Conservation (phyloP, 768 basidiomycete genomes). For the Clavaria fumosa region DNA sequence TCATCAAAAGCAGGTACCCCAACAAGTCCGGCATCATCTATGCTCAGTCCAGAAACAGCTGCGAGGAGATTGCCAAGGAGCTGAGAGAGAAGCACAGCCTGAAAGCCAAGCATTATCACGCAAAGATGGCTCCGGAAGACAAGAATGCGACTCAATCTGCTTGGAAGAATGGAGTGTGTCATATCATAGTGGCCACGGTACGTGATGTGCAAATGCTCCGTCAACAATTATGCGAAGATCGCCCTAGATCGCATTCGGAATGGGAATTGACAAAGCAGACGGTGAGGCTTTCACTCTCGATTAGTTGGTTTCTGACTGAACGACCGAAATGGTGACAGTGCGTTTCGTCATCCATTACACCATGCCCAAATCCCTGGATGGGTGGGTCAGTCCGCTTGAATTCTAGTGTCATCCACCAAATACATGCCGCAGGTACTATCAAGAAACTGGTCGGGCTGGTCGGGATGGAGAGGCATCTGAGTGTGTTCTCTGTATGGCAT, state of each 20-base stretch:
- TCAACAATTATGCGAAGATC: slow-evolving; percentile 2
- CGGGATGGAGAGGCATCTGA: slow-evolving; percentile 74
- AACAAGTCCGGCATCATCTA: slow-evolving; percentile 75
- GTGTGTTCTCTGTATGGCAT: slow-evolving; percentile 71
- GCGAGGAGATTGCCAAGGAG: slow-evolving; percentile 65
- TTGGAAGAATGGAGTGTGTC: slow-evolving; percentile 60
- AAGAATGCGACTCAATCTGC: slow-evolving; percentile 44
- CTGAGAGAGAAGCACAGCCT: slow-evolving; percentile 41
- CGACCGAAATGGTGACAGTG: slow-evolving; percentile 23
- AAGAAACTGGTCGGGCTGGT: slow-evolving; percentile 95
- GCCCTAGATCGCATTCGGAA: slow-evolving; percentile 81
- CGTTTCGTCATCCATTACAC: slow-evolving; percentile 86
- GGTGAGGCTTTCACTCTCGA: no score
- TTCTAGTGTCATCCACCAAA: background rate
- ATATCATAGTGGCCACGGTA: slow-evolving; percentile 90
- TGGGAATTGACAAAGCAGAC: slow-evolving; percentile 86
- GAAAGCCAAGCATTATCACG: slow-evolving; percentile 73
- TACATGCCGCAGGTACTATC: slow-evolving; percentile 48
- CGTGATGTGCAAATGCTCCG: slow-evolving; percentile 11
- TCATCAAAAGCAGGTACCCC: slow-evolving; percentile 43
- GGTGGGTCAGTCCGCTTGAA: slow-evolving; percentile 28
- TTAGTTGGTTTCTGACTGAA: background rate
- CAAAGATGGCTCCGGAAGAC: slow-evolving; percentile 48
- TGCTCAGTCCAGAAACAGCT: slow-evolving; percentile 51
- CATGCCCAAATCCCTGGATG: slow-evolving; percentile 72